A percentile compares a stretch with the other conserved stretches of the same genome.
These are phyloP conservation scores for Aspergillus pseudonomiae DNA, from an alignment of 2,329 filamentous ascomycete species.

Conservation along the genomic window DNA sequence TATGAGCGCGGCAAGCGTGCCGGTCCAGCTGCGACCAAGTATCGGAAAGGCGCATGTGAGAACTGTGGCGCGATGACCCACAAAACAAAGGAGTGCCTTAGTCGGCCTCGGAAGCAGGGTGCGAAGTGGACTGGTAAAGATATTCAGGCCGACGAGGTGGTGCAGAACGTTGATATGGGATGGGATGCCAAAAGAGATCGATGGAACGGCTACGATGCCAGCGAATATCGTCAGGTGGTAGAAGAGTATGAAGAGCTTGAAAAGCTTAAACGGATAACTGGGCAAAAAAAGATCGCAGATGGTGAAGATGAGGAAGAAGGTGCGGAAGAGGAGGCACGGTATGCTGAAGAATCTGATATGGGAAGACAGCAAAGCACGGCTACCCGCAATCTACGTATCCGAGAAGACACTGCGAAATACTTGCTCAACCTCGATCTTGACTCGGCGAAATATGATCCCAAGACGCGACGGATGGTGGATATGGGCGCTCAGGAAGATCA, in stretches of 20 bases:
- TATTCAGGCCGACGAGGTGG: conserved; percentile 87
- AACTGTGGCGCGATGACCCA: conserved; percentile 98
- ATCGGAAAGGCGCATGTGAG: conserved; percentile 95
- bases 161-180: conserved; percentile 82
- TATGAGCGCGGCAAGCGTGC: conserved; percentile 86
- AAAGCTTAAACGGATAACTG: conserved; percentile 64
- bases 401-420: conserved; percentile 97
- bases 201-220: conserved; percentile 96
- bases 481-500: conserved; percentile 78
- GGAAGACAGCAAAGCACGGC: conserved; percentile 88
- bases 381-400: conserved; percentile 84
- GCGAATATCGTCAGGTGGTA: conserved; percentile 83
- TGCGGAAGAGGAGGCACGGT: conserved; percentile 58
- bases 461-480: conserved; percentile 88
- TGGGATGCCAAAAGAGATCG: conserved; percentile 98
- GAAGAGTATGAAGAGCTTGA: conserved; percentile 88
- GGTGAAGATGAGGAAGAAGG: conserved; percentile 61
- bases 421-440: conserved; percentile 92
- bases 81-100: conserved; percentile 91
- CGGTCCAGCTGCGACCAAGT: conserved; percentile 90
- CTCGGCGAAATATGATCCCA: conserved; percentile 96
- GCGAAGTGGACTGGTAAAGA: conserved; percentile 91
- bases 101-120: conserved; percentile 82
- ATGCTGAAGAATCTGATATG: conserved; percentile 96
- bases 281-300: conserved; percentile 45